A percentile compares a stretch with the other conserved stretches of the same genome.
Conservation (phyloP, 352 stramenopile genomes). For the Globisporangium nunn region DNA sequence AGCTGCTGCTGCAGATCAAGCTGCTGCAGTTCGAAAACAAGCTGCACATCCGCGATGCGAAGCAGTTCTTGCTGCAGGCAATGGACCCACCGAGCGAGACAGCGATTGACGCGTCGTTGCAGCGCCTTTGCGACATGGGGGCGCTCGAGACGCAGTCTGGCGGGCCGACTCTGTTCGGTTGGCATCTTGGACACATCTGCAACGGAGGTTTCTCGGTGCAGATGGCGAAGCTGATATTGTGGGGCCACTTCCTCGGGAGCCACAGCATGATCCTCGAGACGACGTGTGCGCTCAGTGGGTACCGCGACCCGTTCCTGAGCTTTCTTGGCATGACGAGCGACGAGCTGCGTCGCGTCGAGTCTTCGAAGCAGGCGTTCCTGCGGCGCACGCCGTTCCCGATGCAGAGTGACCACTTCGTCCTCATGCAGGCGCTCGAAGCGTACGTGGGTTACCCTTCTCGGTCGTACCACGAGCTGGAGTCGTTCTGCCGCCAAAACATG, state of each 20-base stretch:
- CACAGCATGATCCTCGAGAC: constrained; percentile 57
- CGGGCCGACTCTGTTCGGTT: constrained; percentile 57
- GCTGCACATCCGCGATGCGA: constrained; percentile 54
- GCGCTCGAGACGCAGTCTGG: constrained; percentile 32
- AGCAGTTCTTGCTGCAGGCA: constrained; percentile 87
- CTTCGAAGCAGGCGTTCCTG: constrained; percentile 46
- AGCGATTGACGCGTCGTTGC: constrained; percentile 88
- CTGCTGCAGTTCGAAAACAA: constrained; percentile 73
- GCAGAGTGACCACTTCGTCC: constrained; percentile 67
- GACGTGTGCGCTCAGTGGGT: constrained; percentile 62
- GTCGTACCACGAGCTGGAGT: constrained; percentile 27
- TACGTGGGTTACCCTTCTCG: constrained; percentile 38
- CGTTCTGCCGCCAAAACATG: constrained; percentile 58
- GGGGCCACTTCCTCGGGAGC: constrained; percentile 60
- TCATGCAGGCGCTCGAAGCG: constrained; percentile 58
- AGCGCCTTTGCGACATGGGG: constrained; percentile 80
- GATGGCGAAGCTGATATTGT: constrained; percentile 67
- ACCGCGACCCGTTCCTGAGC: constrained; percentile 70
- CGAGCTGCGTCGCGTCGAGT: constrained; percentile 47
- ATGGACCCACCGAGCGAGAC: constrained; percentile 91
- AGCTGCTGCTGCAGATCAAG: constrained; percentile 71
- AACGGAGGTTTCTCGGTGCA: constrained; percentile 54
- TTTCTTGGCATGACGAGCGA: constrained; percentile 60
- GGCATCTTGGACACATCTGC: constrained; percentile 69
- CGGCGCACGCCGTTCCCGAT: constrained; percentile 30